Evolutionary conservation across 345 rosid species (phyloP).

Genomic region (Aegle marmelos): DNA sequence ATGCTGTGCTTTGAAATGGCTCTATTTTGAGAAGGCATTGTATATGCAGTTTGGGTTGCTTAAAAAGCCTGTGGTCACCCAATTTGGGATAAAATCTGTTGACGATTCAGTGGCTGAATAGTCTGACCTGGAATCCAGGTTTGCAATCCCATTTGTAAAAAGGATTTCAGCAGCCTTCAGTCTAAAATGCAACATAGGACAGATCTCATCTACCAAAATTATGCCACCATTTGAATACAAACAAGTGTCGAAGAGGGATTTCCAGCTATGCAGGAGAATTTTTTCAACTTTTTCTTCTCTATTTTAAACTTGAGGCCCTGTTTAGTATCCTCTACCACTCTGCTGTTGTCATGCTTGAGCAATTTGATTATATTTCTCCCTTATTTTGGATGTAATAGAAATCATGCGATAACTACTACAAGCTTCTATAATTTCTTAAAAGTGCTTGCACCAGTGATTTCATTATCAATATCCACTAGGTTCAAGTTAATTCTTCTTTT

Average conservation of each 20-base stretch:
- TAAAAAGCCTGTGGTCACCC: constrained; percentile 21
- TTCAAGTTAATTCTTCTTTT: background rate
- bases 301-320: background rate
- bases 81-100: constrained; percentile 12
- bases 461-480: background rate
- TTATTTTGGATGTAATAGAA: background rate
- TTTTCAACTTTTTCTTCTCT: background rate
- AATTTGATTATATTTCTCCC: background rate
- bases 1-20: background rate
- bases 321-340: background rate
- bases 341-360: background rate
- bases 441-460: background rate
- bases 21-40: constrained; percentile 16
- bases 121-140: background rate
- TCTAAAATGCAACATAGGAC: background rate
- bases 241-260: background rate
- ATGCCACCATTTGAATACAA: background rate
- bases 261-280: background rate
- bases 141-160: constrained; percentile 7
- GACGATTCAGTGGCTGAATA: constrained; percentile 23
- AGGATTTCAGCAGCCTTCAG: background rate
- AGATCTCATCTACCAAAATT: background rate
- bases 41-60: constrained; percentile 21
- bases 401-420: background rate
- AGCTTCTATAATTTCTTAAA: background rate